These are phyloP conservation scores for Ilex aquifolium DNA, from an alignment of 257 asterid species.

Conservation along the genomic window DNA sequence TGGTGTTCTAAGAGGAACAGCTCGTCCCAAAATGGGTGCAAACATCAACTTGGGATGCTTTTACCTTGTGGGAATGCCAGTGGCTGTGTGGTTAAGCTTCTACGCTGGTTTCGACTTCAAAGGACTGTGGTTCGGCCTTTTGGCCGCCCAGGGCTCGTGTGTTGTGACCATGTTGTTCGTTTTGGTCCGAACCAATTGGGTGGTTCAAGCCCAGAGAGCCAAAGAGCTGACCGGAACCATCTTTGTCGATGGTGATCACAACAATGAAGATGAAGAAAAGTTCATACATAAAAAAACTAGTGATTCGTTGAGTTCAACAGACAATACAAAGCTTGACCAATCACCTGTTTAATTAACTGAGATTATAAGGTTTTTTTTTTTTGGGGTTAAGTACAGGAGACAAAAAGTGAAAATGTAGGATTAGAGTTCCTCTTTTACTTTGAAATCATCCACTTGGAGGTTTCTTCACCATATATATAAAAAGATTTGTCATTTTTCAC, in stretches of 20 bases:
- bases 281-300: neutral
- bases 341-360: constrained; percentile 5
- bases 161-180: constrained; percentile 63
- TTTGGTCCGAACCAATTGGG: constrained; percentile 64
- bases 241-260: constrained; percentile 1
- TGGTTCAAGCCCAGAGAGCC: constrained; percentile 52
- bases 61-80: constrained; percentile 75
- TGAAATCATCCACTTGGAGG: too few relatives aligned
- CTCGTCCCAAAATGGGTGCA: constrained; percentile 84
- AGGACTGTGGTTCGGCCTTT: constrained; percentile 78
- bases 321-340: constrained; percentile 6
- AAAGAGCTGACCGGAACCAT: constrained; percentile 41
- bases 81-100: constrained; percentile 58
- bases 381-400: too few relatives aligned
- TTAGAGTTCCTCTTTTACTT: too few relatives aligned
- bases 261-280: constrained; percentile 14
- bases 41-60: constrained; percentile 74
- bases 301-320: constrained; percentile 10
- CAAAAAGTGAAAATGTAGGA: too few relatives aligned
- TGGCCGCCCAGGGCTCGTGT: constrained; percentile 78
- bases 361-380: too few relatives aligned
- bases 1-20: constrained; percentile 77
- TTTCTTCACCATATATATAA: too few relatives aligned
- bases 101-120: constrained; percentile 46
- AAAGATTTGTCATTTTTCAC: too few relatives aligned